A percentile compares a stretch with the other conserved stretches of the same genome.
Evolutionary conservation across 1,284 basidiomycete species (phyloP).

Genomic region (Sanghuangporus baumii): DNA sequence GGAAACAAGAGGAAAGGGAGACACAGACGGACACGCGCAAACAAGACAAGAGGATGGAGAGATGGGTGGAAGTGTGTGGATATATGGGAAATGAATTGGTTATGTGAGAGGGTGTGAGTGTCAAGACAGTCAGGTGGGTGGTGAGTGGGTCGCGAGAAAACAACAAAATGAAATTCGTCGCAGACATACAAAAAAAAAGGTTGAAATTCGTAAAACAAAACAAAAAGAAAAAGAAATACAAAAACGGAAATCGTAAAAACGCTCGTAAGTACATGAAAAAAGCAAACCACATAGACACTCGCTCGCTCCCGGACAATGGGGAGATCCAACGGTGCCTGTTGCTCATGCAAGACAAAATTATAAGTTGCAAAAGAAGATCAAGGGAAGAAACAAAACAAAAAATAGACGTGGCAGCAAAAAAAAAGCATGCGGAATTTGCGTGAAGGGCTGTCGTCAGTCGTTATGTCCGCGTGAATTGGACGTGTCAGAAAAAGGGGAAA

Average conservation of each 20-base stretch:
- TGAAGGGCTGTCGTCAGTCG: not conserved
- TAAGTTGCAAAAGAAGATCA: not conserved
- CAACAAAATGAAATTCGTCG: constrained; percentile 8
- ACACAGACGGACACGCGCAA: not conserved
- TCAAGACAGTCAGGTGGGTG: not conserved
- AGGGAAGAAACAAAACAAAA: constrained; percentile 20
- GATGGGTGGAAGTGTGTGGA: not conserved
- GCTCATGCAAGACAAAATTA: not conserved
- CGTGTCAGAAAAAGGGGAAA: too few species aligned
- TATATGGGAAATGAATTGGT: not conserved
- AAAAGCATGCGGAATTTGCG: constrained; percentile 18
- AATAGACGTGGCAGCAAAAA: constrained; percentile 17
- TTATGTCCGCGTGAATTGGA: not conserved
- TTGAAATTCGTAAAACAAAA: not conserved
- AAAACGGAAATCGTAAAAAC: not conserved
- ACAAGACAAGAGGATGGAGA: not conserved
- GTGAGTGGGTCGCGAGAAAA: constrained; percentile 19
- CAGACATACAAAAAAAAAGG: not conserved
- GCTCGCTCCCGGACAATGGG: too few species aligned
- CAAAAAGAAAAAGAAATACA: not conserved
- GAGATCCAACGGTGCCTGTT: constrained; percentile 4
- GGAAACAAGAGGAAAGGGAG: not conserved
- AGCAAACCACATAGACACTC: not conserved
- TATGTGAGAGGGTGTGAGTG: not conserved
- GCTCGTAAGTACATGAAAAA: not conserved